Evolutionary conservation across 2,329 filamentous ascomycete species (phyloP).

Genomic region (Beauveria caledonica): DNA sequence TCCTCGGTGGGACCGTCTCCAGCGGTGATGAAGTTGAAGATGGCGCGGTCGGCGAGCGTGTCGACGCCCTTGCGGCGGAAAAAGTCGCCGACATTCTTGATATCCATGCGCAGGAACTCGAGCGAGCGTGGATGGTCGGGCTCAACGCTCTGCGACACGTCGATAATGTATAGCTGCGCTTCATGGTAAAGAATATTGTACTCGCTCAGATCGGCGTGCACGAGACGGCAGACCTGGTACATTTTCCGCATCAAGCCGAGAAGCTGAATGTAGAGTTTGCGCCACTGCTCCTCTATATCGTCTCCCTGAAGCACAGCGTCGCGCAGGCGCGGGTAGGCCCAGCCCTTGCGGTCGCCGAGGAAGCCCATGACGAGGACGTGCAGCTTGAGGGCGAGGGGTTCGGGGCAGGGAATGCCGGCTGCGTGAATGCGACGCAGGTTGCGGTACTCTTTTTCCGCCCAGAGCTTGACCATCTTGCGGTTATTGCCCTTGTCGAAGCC

Average conservation of each 20-base stretch:
- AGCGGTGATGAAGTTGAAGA: constrained; percentile 76
- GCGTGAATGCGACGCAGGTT: constrained; percentile 79
- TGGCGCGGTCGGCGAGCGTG: constrained; percentile 65
- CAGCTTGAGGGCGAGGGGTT: constrained; percentile 81
- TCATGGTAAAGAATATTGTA: constrained; percentile 95
- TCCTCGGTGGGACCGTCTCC: constrained; percentile 52
- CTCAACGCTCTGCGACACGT: constrained; percentile 95
- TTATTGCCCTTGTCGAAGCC: constrained; percentile 94
- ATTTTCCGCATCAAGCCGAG: constrained; percentile 84
- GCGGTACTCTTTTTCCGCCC: constrained; percentile 97
- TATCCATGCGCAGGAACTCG: constrained; percentile 95
- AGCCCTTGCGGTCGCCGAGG: constrained; percentile 77
- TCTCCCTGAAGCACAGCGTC: constrained; percentile 70
- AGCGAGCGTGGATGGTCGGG: constrained; percentile 88
- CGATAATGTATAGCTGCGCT: constrained; percentile 80
- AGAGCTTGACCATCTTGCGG: constrained; percentile 94
- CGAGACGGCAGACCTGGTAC: constrained; percentile 85
- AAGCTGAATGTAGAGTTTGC: constrained; percentile 70
- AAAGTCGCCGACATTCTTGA: constrained; percentile 93
- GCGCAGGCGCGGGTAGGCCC: constrained; percentile 78
- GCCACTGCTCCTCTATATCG: constrained; percentile 65
- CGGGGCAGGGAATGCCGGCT: constrained; percentile 82
- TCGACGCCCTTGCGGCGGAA: constrained; percentile 82
- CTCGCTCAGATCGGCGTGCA: constrained; percentile 95
- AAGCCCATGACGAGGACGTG: constrained; percentile 96